A percentile compares a stretch with the other conserved stretches of the same genome.
Evolutionary conservation across 345 rosid species (phyloP).

Genomic region (Linum trigynum): DNA sequence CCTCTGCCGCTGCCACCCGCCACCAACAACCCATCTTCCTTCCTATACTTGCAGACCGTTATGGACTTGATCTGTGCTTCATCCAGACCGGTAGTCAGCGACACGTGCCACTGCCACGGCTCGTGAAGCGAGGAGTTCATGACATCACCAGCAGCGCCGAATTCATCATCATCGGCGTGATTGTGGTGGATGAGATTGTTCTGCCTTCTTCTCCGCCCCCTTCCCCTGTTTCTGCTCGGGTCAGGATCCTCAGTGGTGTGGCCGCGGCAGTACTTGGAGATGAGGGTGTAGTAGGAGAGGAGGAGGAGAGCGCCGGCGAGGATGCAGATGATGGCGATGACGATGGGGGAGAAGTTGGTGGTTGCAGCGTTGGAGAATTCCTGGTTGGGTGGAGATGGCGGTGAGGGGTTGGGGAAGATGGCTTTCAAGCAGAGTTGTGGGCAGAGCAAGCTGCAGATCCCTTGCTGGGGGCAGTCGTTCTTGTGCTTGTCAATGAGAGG

Average conservation of each 20-base stretch:
- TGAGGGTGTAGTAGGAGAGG: slow-evolving; percentile 59
- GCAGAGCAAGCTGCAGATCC: slow-evolving; percentile 59
- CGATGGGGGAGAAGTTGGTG: slow-evolving; percentile 66
- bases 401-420: slow-evolving; percentile 27
- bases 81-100: slow-evolving; percentile 42
- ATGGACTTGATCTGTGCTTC: slow-evolving; percentile 68
- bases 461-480: slow-evolving; percentile 62
- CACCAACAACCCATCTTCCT: slow-evolving; percentile 31
- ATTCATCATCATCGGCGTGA: slow-evolving; percentile 6
- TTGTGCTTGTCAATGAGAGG: slow-evolving; percentile 34
- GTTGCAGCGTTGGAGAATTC: slow-evolving; percentile 15
- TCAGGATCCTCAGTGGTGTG: neutral
- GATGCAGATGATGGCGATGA: slow-evolving; percentile 66
- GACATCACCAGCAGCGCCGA: slow-evolving; percentile 23
- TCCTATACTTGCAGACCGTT: slow-evolving; percentile 52
- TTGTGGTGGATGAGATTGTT: slow-evolving; percentile 17
- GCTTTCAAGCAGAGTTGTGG: slow-evolving; percentile 75
- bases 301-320: slow-evolving; percentile 75
- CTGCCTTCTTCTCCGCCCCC: slow-evolving; percentile 21
- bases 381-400: slow-evolving; percentile 51
- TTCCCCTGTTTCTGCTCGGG: slow-evolving; percentile 20
- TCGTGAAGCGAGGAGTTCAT: slow-evolving; percentile 37
- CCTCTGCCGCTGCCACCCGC: slow-evolving; percentile 7
- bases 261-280: slow-evolving; percentile 43
- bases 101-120: slow-evolving; percentile 36